phyloP scores from a whole-genome alignment of 768 basidiomycete species.

The Calocera cornea region DNA sequence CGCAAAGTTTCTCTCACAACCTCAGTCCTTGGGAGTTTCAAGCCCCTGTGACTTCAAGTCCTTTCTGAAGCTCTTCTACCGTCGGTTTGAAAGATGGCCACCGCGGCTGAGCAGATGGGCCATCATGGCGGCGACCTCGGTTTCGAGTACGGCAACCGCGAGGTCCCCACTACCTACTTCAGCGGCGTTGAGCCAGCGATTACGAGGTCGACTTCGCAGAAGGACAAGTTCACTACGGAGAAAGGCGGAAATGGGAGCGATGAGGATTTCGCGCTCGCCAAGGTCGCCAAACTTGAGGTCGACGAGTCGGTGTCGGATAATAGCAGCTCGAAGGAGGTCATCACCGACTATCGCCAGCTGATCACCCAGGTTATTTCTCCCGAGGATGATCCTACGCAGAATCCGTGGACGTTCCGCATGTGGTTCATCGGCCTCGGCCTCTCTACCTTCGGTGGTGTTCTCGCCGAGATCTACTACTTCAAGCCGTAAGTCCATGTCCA shows the following conservation, averaged over 20 bases:
- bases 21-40: background rate
- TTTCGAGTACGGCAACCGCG: background rate
- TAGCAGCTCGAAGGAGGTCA: slow-evolving; percentile 18
- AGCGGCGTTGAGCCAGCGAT: background rate
- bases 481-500: slow-evolving; percentile 32
- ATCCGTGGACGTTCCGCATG: slow-evolving; percentile 41
- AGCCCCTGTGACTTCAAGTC: background rate
- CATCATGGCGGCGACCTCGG: background rate
- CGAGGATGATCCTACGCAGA: slow-evolving; percentile 34
- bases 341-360: slow-evolving; percentile 35
- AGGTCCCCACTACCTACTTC: background rate
- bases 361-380: slow-evolving; percentile 36
- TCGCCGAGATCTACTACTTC: slow-evolving; percentile 49
- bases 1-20: background rate
- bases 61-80: background rate
- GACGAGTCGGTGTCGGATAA: background rate
- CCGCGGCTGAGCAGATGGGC: background rate
- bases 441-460: slow-evolving; percentile 40
- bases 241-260: background rate
- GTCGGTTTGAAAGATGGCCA: background rate
- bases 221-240: background rate
- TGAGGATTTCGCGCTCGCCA: background rate
- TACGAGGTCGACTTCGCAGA: background rate
- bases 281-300: background rate
- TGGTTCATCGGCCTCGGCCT: slow-evolving; percentile 43